These are phyloP conservation scores for Stephanocyclus meneghinianus DNA, from an alignment of 352 stramenopile species.

Conservation along the genomic window DNA sequence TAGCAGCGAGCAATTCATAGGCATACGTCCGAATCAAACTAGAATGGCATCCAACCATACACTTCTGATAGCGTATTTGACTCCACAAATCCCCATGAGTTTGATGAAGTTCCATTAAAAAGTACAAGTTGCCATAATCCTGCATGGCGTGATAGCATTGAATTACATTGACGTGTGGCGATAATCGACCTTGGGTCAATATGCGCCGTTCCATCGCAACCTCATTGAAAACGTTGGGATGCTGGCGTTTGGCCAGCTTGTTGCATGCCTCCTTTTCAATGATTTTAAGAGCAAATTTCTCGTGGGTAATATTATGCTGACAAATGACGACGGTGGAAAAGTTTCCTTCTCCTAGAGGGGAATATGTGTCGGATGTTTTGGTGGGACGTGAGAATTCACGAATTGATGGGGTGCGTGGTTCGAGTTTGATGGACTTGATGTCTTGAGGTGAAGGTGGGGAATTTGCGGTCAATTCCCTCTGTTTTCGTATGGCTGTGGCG, in stretches of 20 bases:
- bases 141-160: constrained; percentile 94
- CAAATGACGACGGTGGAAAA: constrained; percentile 91
- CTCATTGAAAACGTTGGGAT: constrained; percentile 98
- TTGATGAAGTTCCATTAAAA: constrained; percentile 91
- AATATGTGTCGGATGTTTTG: constrained; percentile 50
- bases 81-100: constrained; percentile 87
- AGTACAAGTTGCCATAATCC: constrained; percentile 93
- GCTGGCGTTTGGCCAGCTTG: constrained; percentile 85
- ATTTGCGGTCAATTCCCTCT: constrained; percentile 33
- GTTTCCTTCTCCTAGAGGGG: constrained; percentile 87
- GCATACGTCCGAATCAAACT: constrained; percentile 66
- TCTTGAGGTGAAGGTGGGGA: constrained; percentile 28
- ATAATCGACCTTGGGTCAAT: constrained; percentile 63
- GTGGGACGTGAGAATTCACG: constrained; percentile 41
- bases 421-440: constrained; percentile 56
- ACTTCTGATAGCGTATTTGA: constrained; percentile 62
- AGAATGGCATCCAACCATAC: constrained; percentile 81
- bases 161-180: constrained; percentile 90
- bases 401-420: constrained; percentile 42
- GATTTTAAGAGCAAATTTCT: constrained; percentile 95
- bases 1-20: constrained; percentile 75
- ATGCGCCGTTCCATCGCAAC: constrained; percentile 97
- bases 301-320: constrained; percentile 86
- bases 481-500: constrained; percentile 37
- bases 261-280: constrained; percentile 90